Evolutionary conservation across 306 rosid species (phyloP), one percentile per base, ranked within the genome.

Genomic region (Quercus cerris): DNA sequence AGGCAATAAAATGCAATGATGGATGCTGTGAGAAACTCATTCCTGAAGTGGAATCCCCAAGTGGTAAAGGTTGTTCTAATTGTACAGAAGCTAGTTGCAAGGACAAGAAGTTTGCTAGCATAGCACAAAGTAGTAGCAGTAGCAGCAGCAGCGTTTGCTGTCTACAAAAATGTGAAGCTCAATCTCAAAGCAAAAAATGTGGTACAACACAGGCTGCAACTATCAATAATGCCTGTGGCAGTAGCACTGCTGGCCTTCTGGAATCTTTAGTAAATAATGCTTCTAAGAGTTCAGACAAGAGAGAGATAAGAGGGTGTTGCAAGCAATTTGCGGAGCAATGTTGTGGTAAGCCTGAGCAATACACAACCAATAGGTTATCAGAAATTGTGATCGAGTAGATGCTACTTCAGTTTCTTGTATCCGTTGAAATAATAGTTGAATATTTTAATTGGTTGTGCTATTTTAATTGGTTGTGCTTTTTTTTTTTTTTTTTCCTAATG

Each of bases 281-380:
- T 74, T 90, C 97, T 69, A 20, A 46, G 62, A 83, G 85, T 75
- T 81, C 86, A 55, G 88, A 87, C 18, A 92, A 86, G 19, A 88
- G 97, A 81, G 93, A 80, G 61, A 28, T 44, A 51, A 84, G 86
- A 63, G 92, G 89, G 28, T 93, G 97, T 76, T 87, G 95, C 85
- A 87, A 86, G 88, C 90, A 90, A 81, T 90, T 89, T 86, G 84
- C 83, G 94, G 86, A 86, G 86, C 93, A 91, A 85, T 91, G 97
- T 5, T 93, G 97, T 66, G 78, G 78, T 69, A 85, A 70, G 35
- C 89, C 80, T 73, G 85, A 82, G 51, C 90, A 86, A 62, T 58
- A 85, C 18, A 81, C 87, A 66, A 69, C 84, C 74, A 80, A 84
- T 77, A 84, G 92, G 58, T 81, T 88, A 56, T 72, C 94, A 30